These are phyloP conservation scores for Nicotiana obtusifolia DNA, from an alignment of 257 asterid species.

Conservation along the genomic window DNA sequence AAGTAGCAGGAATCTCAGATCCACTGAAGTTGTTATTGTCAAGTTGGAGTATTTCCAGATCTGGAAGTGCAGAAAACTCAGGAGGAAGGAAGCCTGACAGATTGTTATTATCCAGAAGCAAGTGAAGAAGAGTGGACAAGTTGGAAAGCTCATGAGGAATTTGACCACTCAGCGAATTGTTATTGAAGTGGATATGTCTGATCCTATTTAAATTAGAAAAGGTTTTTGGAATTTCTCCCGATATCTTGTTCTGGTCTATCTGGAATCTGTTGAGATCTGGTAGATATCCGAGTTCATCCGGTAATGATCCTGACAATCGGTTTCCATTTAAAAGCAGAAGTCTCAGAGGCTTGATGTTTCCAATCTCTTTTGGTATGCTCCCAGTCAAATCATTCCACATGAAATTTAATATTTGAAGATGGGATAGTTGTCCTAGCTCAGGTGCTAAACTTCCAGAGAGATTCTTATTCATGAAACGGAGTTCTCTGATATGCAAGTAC, in stretches of 20 bases:
- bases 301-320: slow-evolving; percentile 35
- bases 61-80: slow-evolving; percentile 26
- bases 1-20: slow-evolving; percentile 37
- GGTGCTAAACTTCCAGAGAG: slow-evolving; percentile 44
- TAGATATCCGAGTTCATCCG: slow-evolving; percentile 38
- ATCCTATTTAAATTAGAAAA: slow-evolving; percentile 28
- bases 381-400: slow-evolving; percentile 50
- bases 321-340: slow-evolving; percentile 46
- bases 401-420: slow-evolving; percentile 31
- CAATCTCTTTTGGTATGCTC: slow-evolving; percentile 43
- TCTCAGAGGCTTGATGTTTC: slow-evolving; percentile 21
- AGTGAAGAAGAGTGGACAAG: slow-evolving; percentile 31
- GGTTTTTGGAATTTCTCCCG: slow-evolving; percentile 38
- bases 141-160: slow-evolving; percentile 34
- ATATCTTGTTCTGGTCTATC: slow-evolving; percentile 37
- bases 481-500: slow-evolving; percentile 33
- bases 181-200: slow-evolving; percentile 42
- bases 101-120: slow-evolving; percentile 55
- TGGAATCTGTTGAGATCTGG: slow-evolving; percentile 37
- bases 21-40: slow-evolving; percentile 45
- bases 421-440: slow-evolving; percentile 40
- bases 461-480: slow-evolving; percentile 38
- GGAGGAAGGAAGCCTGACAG: slow-evolving; percentile 62
- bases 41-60: slow-evolving; percentile 33
- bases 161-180: slow-evolving; percentile 46